Base-by-base conservation (phyloP, 495 filamentous ascomycete species). In the Elasticomyces elasticus region DNA sequence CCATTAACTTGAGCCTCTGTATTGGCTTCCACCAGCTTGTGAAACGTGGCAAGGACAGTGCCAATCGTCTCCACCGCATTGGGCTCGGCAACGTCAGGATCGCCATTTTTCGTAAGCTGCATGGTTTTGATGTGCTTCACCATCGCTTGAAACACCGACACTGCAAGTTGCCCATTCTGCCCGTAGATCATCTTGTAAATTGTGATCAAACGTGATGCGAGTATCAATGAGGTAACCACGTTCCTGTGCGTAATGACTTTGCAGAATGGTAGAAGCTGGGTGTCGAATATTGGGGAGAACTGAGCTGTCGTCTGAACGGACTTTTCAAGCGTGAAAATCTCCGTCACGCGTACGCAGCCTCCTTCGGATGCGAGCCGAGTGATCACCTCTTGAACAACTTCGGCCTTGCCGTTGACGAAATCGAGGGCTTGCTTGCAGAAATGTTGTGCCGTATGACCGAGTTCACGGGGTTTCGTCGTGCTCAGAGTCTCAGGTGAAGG, bases 151-250 rank as follows among this genome's bases (percentile, higher is more conserved):
- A 80, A 76, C 42, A 79, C 63, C 7, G 37, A 41, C 23, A 74
- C 58, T 10, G 67, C 73, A 28, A 76, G 69, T 17, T 63, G 64
- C n/a, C 81, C 80, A 45, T 54, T 62, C 11, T 67, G 58, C 17
- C 81, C 79, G 54, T 71, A 82, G 20, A 84, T 56, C 54, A 75
- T 71, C 49, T 74, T 80, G 64, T 76, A 81, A 28, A 84, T 79
- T 2, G 73, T 80, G 17, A 67, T 75, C 24, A 83, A 68, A 1
- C 73, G 62, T 31, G 68, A 70, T 55, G 83, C 80, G 9, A 84
- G 62, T 1, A 82, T 65, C 28, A 78, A 61, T 0, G 81, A 84
- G 4, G 70, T 64, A 12, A 76, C 54, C 10, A 83, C 71, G 23
- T 76, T 67, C 3, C 69, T 68, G 60, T 79, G 69, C 19, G 78